phyloP scores from a whole-genome alignment of 352 stramenopile species.

The Phytophthora crassamura region DNA sequence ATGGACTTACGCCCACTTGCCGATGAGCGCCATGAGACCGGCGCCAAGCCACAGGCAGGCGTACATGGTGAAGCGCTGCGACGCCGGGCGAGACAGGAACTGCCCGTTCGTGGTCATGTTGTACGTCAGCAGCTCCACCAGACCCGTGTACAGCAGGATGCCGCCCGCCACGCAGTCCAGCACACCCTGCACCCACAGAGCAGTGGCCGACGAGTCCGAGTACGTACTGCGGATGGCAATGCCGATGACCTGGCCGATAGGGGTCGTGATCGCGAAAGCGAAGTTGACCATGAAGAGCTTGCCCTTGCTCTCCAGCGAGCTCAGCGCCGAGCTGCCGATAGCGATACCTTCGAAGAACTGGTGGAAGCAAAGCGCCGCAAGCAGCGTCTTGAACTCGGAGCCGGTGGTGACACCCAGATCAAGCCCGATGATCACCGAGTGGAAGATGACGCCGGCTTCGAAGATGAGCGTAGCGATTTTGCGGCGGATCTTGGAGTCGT shows the following conservation, averaged over 20 bases:
- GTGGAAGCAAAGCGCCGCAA: slow-evolving; percentile 74
- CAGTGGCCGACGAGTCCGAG: slow-evolving; percentile 49
- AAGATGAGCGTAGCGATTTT: slow-evolving; percentile 64
- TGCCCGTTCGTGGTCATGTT: slow-evolving; percentile 73
- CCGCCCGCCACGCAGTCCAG: slow-evolving; percentile 71
- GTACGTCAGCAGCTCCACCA: slow-evolving; percentile 74
- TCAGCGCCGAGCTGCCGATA: slow-evolving; percentile 53
- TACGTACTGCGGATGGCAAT: slow-evolving; percentile 65
- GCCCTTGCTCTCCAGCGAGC: slow-evolving; percentile 42
- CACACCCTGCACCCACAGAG: slow-evolving; percentile 67
- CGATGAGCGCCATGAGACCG: slow-evolving; percentile 67
- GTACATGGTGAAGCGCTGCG: slow-evolving; percentile 53
- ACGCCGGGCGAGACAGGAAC: slow-evolving; percentile 47
- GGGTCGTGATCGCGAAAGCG: slow-evolving; percentile 63
- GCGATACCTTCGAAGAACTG: slow-evolving; percentile 82
- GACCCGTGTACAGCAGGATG: slow-evolving; percentile 74
- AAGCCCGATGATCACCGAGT: slow-evolving; percentile 76
- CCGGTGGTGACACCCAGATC: slow-evolving; percentile 60
- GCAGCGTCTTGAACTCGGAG: slow-evolving; percentile 62
- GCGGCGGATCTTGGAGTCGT: slow-evolving; percentile 30
- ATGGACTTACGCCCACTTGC: slow-evolving; percentile 64
- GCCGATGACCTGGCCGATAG: slow-evolving; percentile 58
- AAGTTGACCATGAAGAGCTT: slow-evolving; percentile 59
- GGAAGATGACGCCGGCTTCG: slow-evolving; percentile 62
- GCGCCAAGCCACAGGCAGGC: slow-evolving; percentile 60